Percentiles rank a stretch among this genome's conserved stretches.
These are phyloP conservation scores for Solanum aculeatissimum DNA, from an alignment of 305 asterid genomes.

Conservation along the genomic window DNA sequence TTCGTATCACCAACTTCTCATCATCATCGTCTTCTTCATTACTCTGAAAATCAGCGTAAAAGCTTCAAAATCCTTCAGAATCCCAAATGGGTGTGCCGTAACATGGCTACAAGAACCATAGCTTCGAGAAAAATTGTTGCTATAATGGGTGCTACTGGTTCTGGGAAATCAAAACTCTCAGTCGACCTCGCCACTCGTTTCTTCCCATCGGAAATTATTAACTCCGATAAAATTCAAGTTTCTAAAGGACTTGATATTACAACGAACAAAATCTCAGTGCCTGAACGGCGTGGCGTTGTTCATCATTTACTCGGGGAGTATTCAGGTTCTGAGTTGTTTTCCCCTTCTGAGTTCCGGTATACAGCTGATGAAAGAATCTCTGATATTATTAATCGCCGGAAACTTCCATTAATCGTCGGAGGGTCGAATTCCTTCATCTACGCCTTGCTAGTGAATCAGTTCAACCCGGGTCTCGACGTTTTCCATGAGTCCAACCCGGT, in stretches of 20 bases:
- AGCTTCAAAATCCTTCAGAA: neutral
- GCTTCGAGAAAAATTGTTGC: conserved; percentile 35
- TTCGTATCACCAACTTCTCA: conserved; percentile 1
- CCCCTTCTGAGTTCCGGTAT: conserved; percentile 51
- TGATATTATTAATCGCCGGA: conserved; percentile 21
- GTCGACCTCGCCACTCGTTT: conserved; percentile 55
- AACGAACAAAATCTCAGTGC: conserved; percentile 61
- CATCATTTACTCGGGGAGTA: conserved; percentile 78
- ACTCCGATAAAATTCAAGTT: conserved; percentile 81
- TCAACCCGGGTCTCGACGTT: conserved; percentile 34
- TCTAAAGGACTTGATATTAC: conserved; percentile 53
- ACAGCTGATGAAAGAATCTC: conserved; percentile 26
- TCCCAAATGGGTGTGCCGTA: conserved; percentile 14
- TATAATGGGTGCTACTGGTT: conserved; percentile 84
- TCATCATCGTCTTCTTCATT: neutral
- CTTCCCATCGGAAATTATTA: conserved; percentile 71
- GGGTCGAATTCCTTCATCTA: conserved; percentile 84
- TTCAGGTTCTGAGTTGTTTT: conserved; percentile 35
- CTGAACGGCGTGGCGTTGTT: conserved; percentile 34
- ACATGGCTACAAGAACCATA: neutral
- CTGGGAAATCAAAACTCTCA: conserved; percentile 78
- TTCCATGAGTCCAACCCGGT: conserved; percentile 20
- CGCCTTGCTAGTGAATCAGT: conserved; percentile 34
- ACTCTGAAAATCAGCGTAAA: neutral
- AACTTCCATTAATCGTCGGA: conserved; percentile 58